These are phyloP conservation scores for Trichosporon ovoides DNA, from an alignment of 1,284 basidiomycete genomes.

Conservation along the genomic window DNA sequence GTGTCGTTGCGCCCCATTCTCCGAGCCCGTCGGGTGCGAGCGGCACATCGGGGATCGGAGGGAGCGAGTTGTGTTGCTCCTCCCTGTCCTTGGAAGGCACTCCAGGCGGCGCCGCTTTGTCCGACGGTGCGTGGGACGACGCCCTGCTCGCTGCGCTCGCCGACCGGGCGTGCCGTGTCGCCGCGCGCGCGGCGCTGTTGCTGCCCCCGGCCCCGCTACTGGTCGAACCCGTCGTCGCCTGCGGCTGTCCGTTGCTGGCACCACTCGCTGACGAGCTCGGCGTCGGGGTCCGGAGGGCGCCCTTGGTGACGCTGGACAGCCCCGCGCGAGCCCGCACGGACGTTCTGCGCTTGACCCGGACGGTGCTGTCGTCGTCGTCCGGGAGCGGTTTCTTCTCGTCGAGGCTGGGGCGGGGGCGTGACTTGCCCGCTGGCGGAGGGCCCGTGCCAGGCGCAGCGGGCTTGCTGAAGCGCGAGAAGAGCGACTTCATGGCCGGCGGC, in stretches of 20 bases:
- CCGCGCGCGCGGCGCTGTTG: neutral
- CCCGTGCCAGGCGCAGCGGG: conserved; percentile 6
- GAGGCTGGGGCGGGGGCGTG: conserved; percentile 7
- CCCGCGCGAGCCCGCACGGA: neutral
- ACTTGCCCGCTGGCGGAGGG: neutral
- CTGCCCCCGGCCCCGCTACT: neutral
- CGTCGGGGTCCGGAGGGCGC: neutral
- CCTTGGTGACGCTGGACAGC: neutral
- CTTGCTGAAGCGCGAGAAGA: conserved; percentile 29
- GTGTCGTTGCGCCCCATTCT: conserved; percentile 1
- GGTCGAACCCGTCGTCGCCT: neutral
- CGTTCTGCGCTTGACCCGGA: conserved; percentile 1
- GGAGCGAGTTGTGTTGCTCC: neutral
- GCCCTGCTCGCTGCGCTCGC: neutral
- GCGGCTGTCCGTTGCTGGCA: neutral
- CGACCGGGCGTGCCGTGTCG: conserved; percentile 1
- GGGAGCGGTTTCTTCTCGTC: conserved; percentile 10
- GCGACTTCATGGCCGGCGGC: conserved; percentile 29
- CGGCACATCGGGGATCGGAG: neutral
- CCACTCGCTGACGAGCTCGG: conserved; percentile 2
- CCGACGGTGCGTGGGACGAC: neutral
- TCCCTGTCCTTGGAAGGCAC: conserved; percentile 6
- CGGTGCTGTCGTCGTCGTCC: conserved; percentile 1
- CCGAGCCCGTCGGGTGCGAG: conserved; percentile 3
- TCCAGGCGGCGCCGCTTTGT: neutral